Conservation (phyloP, 2,329 filamentous ascomycete species). For the Laburnicola sp. region DNA sequence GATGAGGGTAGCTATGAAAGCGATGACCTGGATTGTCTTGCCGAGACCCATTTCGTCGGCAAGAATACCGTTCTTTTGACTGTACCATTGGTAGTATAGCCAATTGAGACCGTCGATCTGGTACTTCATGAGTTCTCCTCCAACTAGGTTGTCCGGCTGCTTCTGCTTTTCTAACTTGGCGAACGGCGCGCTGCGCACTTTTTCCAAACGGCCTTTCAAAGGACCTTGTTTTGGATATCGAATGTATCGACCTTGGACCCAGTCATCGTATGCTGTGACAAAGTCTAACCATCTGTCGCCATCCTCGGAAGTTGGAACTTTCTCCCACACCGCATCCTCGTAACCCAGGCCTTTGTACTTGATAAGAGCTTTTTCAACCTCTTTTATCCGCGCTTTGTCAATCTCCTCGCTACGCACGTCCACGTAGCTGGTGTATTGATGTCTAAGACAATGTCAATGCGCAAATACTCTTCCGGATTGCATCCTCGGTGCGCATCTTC, state of each 20-base stretch:
- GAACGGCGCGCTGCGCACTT: conserved; percentile 69
- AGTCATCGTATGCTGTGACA: conserved; percentile 80
- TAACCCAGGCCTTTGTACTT: conserved; percentile 94
- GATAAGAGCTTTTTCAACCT: conserved; percentile 74
- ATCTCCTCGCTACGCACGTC: conserved; percentile 65
- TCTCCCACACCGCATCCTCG: conserved; percentile 89
- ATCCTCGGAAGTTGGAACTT: conserved; percentile 67
- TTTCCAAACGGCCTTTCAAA: conserved; percentile 69
- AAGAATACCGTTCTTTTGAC: conserved; percentile 80
- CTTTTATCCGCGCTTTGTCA: conserved; percentile 70
- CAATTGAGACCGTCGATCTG: conserved; percentile 93
- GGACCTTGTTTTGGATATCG: conserved; percentile 56
- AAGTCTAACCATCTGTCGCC: conserved; percentile 78
- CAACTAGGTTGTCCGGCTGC: conserved; percentile 74
- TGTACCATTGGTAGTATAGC: conserved; percentile 88
- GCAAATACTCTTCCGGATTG: conserved; percentile 83
- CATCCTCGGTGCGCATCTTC: conserved; percentile 72
- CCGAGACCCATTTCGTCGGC: conserved; percentile 98
- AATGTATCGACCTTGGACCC: conserved; percentile 77
- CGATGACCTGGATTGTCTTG: conserved; percentile 93
- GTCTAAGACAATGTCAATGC: conserved; percentile 85
- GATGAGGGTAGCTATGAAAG: conserved; percentile 72
- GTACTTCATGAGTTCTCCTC: conserved; percentile 88
- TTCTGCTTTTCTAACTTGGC: conserved; percentile 65
- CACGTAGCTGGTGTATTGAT: conserved; percentile 66